Conservation (phyloP, 2,329 filamentous ascomycete species). For the Penicillium sp. region DNA sequence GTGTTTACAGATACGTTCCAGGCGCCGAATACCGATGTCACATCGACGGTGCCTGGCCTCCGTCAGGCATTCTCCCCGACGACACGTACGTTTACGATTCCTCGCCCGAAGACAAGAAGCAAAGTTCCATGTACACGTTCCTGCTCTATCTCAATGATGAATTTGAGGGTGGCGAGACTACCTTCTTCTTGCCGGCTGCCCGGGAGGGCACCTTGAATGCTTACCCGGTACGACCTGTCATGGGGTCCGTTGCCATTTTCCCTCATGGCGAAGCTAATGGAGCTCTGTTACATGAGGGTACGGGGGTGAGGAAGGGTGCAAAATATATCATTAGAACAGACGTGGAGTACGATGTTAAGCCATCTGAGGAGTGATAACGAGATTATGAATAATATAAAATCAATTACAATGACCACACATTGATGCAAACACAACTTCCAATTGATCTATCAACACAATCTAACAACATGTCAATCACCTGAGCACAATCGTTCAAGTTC, state of each 20-base stretch:
- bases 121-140: constrained; percentile 72
- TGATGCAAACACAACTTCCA: not conserved
- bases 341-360: constrained; percentile 67
- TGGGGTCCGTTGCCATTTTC: constrained; percentile 71
- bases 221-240: constrained; percentile 69
- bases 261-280: constrained; percentile 70
- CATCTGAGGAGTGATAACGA: constrained; percentile 15
- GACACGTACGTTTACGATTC: constrained; percentile 69
- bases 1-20: constrained; percentile 73
- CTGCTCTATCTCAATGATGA: constrained; percentile 73
- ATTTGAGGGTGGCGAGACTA: constrained; percentile 72
- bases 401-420: not conserved
- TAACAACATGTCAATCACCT: too few relatives aligned
- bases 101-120: constrained; percentile 62
- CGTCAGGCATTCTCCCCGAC: constrained; percentile 64
- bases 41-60: constrained; percentile 75
- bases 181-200: constrained; percentile 69
- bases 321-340: constrained; percentile 74
- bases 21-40: constrained; percentile 73
- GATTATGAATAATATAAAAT: constrained; percentile 1
- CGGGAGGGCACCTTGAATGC: constrained; percentile 70
- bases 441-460: not conserved
- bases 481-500: too few relatives aligned
- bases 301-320: constrained; percentile 68
- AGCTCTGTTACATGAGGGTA: constrained; percentile 70